These are phyloP conservation scores for Atalantia buxifolia DNA, from an alignment of 345 rosid species.

Conservation along the genomic window DNA sequence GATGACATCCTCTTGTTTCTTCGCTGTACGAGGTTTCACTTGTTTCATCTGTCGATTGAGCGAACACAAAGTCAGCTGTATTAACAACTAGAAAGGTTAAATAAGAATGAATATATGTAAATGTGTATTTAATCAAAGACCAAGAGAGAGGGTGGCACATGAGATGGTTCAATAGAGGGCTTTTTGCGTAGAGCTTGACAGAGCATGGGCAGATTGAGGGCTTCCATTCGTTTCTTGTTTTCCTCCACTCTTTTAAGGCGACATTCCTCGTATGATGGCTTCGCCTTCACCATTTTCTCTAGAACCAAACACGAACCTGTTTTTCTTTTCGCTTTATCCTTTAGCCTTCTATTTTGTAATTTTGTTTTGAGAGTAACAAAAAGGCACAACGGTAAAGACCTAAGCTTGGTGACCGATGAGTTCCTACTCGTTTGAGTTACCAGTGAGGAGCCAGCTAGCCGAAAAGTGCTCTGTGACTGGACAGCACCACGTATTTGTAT, in stretches of 20 bases:
- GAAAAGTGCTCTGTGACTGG: neutral
- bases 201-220: slow-evolving; percentile 63
- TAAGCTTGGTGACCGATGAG: slow-evolving; percentile 29
- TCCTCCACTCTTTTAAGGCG: slow-evolving; percentile 63
- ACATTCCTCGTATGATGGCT: slow-evolving; percentile 53
- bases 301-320: neutral
- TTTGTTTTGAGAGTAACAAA: no score
- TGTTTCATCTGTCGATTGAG: slow-evolving; percentile 39
- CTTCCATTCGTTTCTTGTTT: slow-evolving; percentile 85
- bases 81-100: neutral
- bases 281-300: slow-evolving; percentile 32
- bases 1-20: slow-evolving; percentile 38
- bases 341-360: no score
- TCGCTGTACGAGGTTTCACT: slow-evolving; percentile 27
- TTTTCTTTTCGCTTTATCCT: no score
- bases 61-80: slow-evolving; percentile 1
- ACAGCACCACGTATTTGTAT: neutral
- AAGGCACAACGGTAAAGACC: neutral
- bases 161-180: slow-evolving; percentile 40
- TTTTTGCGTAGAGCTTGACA: slow-evolving; percentile 41
- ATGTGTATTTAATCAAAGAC: neutral
- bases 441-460: neutral
- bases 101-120: no score
- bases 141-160: slow-evolving; percentile 25
- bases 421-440: neutral